A percentile compares a stretch with the other conserved stretches of the same genome.
Conservation (phyloP, 2,329 filamentous ascomycete species). For the Exophiala alcalophila region DNA sequence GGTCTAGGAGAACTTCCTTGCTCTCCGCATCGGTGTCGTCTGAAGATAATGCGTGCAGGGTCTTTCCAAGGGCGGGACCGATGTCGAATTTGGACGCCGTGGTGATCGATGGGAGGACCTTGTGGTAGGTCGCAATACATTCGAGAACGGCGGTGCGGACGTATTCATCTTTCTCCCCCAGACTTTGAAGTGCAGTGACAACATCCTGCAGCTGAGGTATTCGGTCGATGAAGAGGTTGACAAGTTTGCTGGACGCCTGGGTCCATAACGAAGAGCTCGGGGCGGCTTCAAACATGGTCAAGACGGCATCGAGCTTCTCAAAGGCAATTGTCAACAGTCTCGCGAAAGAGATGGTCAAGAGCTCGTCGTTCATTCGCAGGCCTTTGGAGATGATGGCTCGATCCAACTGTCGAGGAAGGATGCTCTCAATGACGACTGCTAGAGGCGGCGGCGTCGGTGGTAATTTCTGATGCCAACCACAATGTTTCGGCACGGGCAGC, state of each 20-base stretch:
- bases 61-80: conserved; percentile 68
- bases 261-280: conserved; percentile 59
- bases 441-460: conserved; percentile 71
- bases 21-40: conserved; percentile 45
- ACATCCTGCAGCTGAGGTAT: conserved; percentile 81
- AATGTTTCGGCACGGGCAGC: conserved; percentile 66
- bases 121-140: conserved; percentile 79
- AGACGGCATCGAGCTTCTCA: conserved; percentile 67
- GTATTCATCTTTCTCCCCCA: conserved; percentile 65
- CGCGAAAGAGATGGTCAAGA: conserved; percentile 80
- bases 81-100: conserved; percentile 85
- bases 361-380: conserved; percentile 69
- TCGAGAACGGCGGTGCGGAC: conserved; percentile 77
- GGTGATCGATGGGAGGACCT: conserved; percentile 73
- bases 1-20: conserved; percentile 61
- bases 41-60: conserved; percentile 61
- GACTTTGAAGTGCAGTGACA: conserved; percentile 68
- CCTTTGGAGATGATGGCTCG: conserved; percentile 77
- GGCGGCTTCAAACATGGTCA: conserved; percentile 58
- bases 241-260: conserved; percentile 64
- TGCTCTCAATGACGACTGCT: conserved; percentile 75
- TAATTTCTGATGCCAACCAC: conserved; percentile 63
- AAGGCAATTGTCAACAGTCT: conserved; percentile 76
- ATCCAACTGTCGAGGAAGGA: conserved; percentile 77
- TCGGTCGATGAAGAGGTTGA: conserved; percentile 71